Base-by-base conservation (phyloP, 2,329 filamentous ascomycete genomes). In the Aspergillus sp. region DNA sequence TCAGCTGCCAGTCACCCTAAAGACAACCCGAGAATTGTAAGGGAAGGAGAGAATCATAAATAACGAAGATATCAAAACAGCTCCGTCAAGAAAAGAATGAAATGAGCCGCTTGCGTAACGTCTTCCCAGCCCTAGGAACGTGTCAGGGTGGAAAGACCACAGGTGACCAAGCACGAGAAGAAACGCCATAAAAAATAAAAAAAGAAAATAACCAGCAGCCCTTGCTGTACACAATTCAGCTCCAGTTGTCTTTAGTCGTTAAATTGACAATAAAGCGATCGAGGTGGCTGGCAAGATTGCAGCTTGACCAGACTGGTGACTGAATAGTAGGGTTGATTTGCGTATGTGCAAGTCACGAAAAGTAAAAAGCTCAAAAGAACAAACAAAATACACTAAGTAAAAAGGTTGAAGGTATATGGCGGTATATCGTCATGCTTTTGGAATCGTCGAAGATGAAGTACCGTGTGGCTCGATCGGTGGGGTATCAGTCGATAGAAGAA, bases 121-220 rank as follows among this genome's bases (percentile, higher is more conserved):
- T 59, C 54, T 58, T 62, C 59, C 60, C 53, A 50, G 50, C 68
- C 67, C 67, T 70, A 70, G 67, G 61, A 51, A 65, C 68, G 57
- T 71, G 56, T 57, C 67, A 71, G 66, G 65, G 66, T 45, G 52
- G 56, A 61, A 54, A 58, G 48, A 58, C 54, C 50, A 58, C 50
- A 55, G 46, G 53, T 56, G 57, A 57, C 57, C 58, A 58, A 56
- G 54, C 51, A 58, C 55, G 41, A 56, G 56, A 60, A 58, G 53
- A 52, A 63, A 66, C 60, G 61, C 62, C 59, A 58, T 39, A 47
- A 44, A 49, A 53, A 19, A 48, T 48, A 54, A 46, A 55, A 45
- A 42, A 19, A 50, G 51, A 56, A 47, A 53, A 51, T 55, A 52
- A 51, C 50, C 55, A 56, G 53, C 60, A 54, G 55, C 56, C 58